Conservation (phyloP, 345 rosid genomes). For the Acer negundo region DNA sequence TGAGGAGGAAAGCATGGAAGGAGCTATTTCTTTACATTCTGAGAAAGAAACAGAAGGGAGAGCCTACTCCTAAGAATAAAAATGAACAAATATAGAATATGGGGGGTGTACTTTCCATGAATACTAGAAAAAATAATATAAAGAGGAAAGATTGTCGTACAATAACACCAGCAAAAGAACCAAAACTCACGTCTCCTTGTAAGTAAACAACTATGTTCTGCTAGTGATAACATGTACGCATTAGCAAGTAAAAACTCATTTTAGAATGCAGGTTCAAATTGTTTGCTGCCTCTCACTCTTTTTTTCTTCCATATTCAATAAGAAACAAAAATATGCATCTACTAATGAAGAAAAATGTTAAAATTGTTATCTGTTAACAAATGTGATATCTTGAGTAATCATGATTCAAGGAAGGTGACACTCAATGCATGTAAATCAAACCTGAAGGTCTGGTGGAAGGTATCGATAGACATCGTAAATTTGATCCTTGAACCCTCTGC, state of each 20-base stretch:
- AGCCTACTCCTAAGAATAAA: not conserved
- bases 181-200: too few relatives aligned
- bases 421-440: conserved; percentile 14
- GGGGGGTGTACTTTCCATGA: too few relatives aligned
- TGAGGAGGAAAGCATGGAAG: too few relatives aligned
- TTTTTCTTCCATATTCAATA: not conserved
- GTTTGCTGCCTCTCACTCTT: not conserved
- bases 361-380: not conserved
- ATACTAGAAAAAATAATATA: not conserved
- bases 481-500: conserved; percentile 99
- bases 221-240: too few relatives aligned
- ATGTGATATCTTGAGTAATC: not conserved
- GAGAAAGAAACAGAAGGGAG: too few relatives aligned
- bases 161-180: not conserved
- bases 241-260: not conserved
- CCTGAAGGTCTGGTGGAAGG: conserved; percentile 99
- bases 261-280: not conserved
- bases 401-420: not conserved
- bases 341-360: not conserved
- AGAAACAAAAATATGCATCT: too few relatives aligned
- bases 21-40: too few relatives aligned
- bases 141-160: not conserved
- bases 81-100: not conserved
- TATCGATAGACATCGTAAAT: conserved; percentile 93
- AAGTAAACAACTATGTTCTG: too few relatives aligned